phyloP scores from a whole-genome alignment of 139 green algal species.

The Volvox reticuliferus region DNA sequence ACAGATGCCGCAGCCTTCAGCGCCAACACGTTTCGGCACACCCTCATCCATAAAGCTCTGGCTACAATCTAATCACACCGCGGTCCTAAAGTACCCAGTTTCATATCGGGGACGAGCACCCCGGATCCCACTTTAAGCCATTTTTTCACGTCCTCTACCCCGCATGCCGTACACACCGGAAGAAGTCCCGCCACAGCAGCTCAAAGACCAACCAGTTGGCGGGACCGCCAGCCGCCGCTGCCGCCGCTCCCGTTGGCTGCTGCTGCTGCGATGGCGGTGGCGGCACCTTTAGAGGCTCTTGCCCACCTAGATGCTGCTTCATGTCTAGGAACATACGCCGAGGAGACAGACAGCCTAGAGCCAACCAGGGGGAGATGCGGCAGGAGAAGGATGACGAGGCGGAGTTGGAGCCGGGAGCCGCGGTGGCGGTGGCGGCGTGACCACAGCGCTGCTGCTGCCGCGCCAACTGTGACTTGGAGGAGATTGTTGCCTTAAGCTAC shows the following conservation, averaged over 20 bases:
- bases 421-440: neutral
- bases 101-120: too few relatives aligned
- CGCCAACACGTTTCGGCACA: too few relatives aligned
- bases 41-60: too few relatives aligned
- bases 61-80: too few relatives aligned
- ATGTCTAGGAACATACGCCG: constrained; percentile 56
- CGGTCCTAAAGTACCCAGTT: too few relatives aligned
- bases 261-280: neutral
- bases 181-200: constrained; percentile 91
- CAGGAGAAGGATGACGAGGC: constrained; percentile 71
- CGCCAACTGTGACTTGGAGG: constrained; percentile 7
- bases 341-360: constrained; percentile 86
- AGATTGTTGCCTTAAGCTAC: neutral
- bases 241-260: neutral
- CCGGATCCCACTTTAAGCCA: too few relatives aligned
- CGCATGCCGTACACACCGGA: constrained; percentile 58
- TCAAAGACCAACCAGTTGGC: constrained; percentile 84
- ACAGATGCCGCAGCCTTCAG: too few relatives aligned
- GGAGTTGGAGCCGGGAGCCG: constrained; percentile 23
- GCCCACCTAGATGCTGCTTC: neutral
- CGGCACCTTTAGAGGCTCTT: neutral
- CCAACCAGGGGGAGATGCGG: constrained; percentile 87
- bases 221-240: neutral
- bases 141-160: too few relatives aligned
- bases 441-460: constrained; percentile 18